Evolutionary conservation across 805 yeast genomes (phyloP).

Genomic region (Kazachstania martiniae): DNA sequence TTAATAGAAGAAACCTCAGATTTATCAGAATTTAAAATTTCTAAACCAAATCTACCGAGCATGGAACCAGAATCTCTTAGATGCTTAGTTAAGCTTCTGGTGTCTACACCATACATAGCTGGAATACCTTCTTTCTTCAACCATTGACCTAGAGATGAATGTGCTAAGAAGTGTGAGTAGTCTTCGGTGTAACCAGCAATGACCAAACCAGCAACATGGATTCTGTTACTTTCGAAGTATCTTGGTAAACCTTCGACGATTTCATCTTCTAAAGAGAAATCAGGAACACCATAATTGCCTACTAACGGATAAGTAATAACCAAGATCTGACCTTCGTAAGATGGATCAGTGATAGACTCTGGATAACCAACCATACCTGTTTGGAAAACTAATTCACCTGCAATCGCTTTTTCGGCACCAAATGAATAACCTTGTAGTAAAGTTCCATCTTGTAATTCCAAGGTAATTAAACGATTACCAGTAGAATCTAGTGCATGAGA

Average conservation of each 20-base stretch:
- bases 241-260: conserved; percentile 68
- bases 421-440: conserved; percentile 91
- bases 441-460: conserved; percentile 80
- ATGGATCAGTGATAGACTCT: conserved; percentile 95
- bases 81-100: conserved; percentile 87
- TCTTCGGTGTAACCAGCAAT: conserved; percentile 96
- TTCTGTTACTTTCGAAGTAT: conserved; percentile 84
- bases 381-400: conserved; percentile 98
- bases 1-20: conserved; percentile 27
- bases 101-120: conserved; percentile 95
- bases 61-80: conserved; percentile 90
- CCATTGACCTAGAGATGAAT: conserved; percentile 89
- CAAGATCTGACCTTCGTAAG: conserved; percentile 93
- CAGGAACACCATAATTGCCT: conserved; percentile 99
- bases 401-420: conserved; percentile 80
- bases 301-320: conserved; percentile 95
- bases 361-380: conserved; percentile 99
- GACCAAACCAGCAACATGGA: conserved; percentile 93
- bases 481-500: conserved; percentile 82
- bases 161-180: conserved; percentile 88
- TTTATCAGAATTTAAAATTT: conserved; percentile 30
- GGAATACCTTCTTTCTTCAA: conserved; percentile 85
- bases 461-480: conserved; percentile 73
- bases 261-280: conserved; percentile 65
- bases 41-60: conserved; percentile 75